Conservation (phyloP, 75 land plant species). For the Cunninghamia lanceolata region DNA sequence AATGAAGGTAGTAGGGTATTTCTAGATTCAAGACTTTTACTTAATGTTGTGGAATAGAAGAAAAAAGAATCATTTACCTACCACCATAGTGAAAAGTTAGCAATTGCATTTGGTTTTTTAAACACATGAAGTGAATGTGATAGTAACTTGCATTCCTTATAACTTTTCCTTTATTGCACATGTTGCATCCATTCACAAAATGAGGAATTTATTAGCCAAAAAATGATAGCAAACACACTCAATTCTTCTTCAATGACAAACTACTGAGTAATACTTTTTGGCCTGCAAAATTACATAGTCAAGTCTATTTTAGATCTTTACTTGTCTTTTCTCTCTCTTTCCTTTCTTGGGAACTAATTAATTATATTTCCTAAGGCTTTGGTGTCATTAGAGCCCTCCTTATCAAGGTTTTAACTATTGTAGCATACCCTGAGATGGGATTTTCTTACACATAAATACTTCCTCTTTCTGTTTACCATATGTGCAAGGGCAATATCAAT, state of each 20-base stretch:
- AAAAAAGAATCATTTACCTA: too few species aligned
- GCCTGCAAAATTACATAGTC: neutral
- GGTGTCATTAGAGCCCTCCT: neutral
- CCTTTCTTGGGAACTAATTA: neutral
- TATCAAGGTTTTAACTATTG: neutral
- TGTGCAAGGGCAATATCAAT: neutral
- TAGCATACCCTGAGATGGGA: neutral
- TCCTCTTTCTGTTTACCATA: neutral
- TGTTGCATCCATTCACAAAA: neutral
- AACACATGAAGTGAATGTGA: neutral
- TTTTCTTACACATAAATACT: neutral
- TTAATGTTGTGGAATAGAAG: too few species aligned
- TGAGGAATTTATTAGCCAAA: neutral
- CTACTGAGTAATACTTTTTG: neutral
- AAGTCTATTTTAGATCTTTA: neutral
- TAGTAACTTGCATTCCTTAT: neutral
- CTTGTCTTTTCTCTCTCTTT: too few species aligned
- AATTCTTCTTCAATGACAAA: constrained; percentile 1
- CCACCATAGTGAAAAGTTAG: too few species aligned
- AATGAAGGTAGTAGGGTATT: too few species aligned
- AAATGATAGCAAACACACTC: neutral
- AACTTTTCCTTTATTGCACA: neutral
- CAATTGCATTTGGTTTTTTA: too few species aligned
- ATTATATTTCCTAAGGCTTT: neutral
- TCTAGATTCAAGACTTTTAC: too few species aligned